Base-by-base conservation (phyloP, 2,329 filamentous ascomycete species). In the Pseudofabraea citricarpa region DNA sequence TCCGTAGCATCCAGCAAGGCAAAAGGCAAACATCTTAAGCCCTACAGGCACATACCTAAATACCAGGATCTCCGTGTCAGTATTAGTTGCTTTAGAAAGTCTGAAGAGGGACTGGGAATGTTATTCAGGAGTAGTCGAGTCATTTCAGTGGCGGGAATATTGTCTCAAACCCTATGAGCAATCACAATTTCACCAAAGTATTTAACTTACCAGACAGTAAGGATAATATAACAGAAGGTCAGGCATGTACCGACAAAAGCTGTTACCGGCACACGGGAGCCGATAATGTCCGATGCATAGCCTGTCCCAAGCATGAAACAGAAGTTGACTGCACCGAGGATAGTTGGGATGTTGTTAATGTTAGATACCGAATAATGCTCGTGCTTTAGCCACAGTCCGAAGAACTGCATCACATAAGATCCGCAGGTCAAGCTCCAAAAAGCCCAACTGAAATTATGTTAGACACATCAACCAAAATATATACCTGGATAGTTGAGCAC, bases 271-370 rank as follows among this genome's bases (percentile, higher is more conserved):
- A 42, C 46, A 3, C 49, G 44, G 9, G 24, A 24, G 3, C 49
- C 49, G 13, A 42, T 47, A 3, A 36, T 46, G 26, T 51, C 49
- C 2, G 43, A 36, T 10, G 41, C 31, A 2, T 43, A 33, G 19
- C 46, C 46, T 9, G 42, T 44, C 5, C 18, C 29, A 5, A 51
- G 36, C 24, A 49, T 49, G 40, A 47, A 46, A 12, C 47, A 16
- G 33, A 65, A 49, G 46, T 61, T 64, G 41, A 62, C 45, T 7
- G 56, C 53, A 5, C 63, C 58, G 9, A 62, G 60, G 15, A 41
- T 70, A 0, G 72, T 73, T 0, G 72, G 72, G 37, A 73, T 71
- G 36, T 74, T 71, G 56, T 75, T 74, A 12, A 72, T 56, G 47
- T 74, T 68, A 2, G 67, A 55, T 1, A 75, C 59, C 3, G 65